These are phyloP conservation scores for Russula olivacea DNA, from an alignment of 768 basidiomycete genomes.

Conservation along the genomic window DNA sequence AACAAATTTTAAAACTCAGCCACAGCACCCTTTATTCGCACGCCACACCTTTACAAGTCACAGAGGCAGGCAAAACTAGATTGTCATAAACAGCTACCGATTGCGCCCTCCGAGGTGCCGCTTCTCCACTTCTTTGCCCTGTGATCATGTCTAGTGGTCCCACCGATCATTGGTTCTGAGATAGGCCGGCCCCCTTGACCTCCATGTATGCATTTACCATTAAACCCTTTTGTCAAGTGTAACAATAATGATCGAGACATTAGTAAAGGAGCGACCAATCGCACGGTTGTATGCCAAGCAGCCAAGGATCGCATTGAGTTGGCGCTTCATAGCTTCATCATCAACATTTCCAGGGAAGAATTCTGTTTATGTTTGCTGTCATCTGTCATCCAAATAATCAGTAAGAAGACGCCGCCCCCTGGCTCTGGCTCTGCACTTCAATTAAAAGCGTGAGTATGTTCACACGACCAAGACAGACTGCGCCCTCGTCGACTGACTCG, in stretches of 20 bases:
- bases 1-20: constrained; percentile 12
- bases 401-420: neutral
- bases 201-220: no score
- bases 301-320: neutral
- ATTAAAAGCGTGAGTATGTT: constrained; percentile 8
- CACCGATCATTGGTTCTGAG: neutral
- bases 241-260: neutral
- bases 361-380: neutral
- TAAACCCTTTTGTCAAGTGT: no score
- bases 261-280: neutral
- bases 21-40: neutral
- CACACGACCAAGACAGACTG: neutral
- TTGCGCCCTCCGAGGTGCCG: no score
- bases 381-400: neutral
- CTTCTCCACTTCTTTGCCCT: no score
- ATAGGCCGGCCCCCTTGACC: neutral
- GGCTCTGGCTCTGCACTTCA: neutral
- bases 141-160: no score
- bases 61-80: neutral
- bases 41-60: constrained; percentile 15
- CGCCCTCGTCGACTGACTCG: neutral
- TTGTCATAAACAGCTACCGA: no score
- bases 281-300: no score
- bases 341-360: constrained; percentile 1
- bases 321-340: neutral